Base-by-base conservation (phyloP, 2,329 filamentous ascomycete species). In the Pseudogymnoascus sp. region DNA sequence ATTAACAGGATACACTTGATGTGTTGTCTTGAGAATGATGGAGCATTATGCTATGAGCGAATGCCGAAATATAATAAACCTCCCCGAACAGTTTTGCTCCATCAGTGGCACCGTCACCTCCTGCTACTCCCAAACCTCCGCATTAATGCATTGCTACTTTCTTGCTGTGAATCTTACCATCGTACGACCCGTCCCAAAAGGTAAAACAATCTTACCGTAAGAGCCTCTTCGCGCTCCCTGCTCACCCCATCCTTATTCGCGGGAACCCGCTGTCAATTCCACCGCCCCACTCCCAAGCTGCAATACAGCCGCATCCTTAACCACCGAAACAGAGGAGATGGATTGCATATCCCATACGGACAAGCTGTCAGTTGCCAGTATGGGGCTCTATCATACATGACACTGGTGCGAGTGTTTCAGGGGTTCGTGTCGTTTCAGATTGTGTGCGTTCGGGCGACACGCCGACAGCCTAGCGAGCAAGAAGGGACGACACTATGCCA, bases 131-230 rank as follows among this genome's bases (percentile, higher is more conserved):
- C 29, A 56, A 35, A 56, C 50, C 50, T 21, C 29, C 50, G 29
- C 50, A 14, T 56, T 56, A 29, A 56, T 56, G 50, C 50, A 56
- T 56, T 56, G 50, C 50, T 33, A 35, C 50, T 33, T 33, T 6
- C n/a, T 56, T 56, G 29, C 29, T 56, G 50, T 56, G n/a, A 56
- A 33, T 56, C 5, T 13, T 33, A 6, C 50, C 6, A 19, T 56
- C 42, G 21, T 56, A 56, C 50, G 29, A 33, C 11, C 6, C 29
- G 19, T 33, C 29, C 29, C 6, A 29, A 33, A 56, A 33, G 50
- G 29, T 56, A 56, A 56, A 56, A 56, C 50, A 56, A 56, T 56
- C 50, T 29, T 21, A 56, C n/a, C 29, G 50, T 56, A 56, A 33
- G 50, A 56, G 50, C 50, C 50, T 56, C 50, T 33, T 33, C 11